Evolutionary conservation across 345 rosid genomes (phyloP), one percentile per base, ranked within the genome.

Genomic region (Jatropha curcas): DNA sequence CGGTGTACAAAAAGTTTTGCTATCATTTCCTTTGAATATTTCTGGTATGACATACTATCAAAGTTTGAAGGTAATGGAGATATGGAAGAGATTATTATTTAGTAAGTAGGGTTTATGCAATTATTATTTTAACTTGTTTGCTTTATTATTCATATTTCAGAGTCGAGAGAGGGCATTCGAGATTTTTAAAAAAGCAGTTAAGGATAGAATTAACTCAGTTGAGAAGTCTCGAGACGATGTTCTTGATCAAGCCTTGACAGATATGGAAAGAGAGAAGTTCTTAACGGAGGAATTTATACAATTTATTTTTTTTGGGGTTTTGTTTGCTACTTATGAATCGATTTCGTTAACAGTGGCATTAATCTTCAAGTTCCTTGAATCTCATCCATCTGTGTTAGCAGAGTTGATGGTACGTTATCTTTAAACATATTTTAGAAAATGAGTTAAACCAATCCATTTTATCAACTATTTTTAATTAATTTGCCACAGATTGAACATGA

Each of bases 1-100:
- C 0, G 22, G n/a, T 14, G 6, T 84, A 12, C 1, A 39, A 3
- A 0, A 28, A 13, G 72, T 77, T 11, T 68, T 77, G 24, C 20
- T 82, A 68, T 77, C 85, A 35, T 69, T 84, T 52, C 85, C 88
- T 7, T 11, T 77, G 55, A 77, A 84, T 39, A 39, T 82, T 14
- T 84, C 82, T 25, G 84, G 85, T 34, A 84, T 85, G 1, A 55
- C 75, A 1, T 79, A 71, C 58, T 65, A 82, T 45, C 80, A 76
- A 37, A 80, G 86, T 71, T 52, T 82, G 33, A 68, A 82, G 86
- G 85, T 82, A 74, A 69, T 2, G 0, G n/a, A n/a, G n/a, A n/a
- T n/a, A n/a, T n/a, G n/a, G n/a, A n/a, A n/a, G n/a, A n/a, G n/a
- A n/a, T n/a, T n/a, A n/a, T n/a, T n/a, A n/a, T n/a, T n/a, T n/a